These are phyloP conservation scores for Alternaria sp. DNA, from an alignment of 2,329 filamentous ascomycete genomes.

Conservation along the genomic window DNA sequence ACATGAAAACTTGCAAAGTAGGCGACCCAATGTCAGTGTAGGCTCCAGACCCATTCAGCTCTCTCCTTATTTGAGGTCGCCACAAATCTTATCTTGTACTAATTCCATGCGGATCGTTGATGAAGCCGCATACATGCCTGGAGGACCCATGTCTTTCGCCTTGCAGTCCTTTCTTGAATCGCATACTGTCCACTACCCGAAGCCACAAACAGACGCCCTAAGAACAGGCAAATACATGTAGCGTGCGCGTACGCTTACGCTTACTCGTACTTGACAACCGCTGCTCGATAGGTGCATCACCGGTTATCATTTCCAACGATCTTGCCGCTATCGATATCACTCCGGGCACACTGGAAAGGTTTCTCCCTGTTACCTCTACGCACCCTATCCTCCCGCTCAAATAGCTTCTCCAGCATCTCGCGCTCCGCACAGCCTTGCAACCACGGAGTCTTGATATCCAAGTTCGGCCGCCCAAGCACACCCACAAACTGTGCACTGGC, in stretches of 20 bases:
- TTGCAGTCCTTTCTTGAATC: neutral
- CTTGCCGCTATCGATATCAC: neutral
- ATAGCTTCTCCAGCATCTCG: neutral
- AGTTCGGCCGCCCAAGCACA: neutral
- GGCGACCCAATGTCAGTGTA: neutral
- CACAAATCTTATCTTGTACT: neutral
- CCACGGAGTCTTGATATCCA: neutral
- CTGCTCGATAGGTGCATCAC: neutral
- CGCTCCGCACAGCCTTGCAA: neutral
- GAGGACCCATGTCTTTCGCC: neutral
- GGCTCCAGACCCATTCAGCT: neutral
- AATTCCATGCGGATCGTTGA: neutral
- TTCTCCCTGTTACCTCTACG: neutral
- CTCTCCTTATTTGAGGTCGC: neutral
- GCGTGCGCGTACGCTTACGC: neutral
- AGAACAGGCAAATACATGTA: neutral
- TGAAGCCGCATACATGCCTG: neutral
- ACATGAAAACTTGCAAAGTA: neutral
- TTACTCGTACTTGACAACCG: neutral
- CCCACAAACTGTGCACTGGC: neutral
- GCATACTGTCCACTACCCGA: neutral
- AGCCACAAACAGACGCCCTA: neutral
- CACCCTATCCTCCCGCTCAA: neutral
- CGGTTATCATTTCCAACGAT: neutral
- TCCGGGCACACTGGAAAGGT: neutral